Percentiles rank a stretch among this genome's conserved stretches.
phyloP scores from a whole-genome alignment of 2,329 filamentous ascomycete species.

The Pseudocercospora vitis region DNA sequence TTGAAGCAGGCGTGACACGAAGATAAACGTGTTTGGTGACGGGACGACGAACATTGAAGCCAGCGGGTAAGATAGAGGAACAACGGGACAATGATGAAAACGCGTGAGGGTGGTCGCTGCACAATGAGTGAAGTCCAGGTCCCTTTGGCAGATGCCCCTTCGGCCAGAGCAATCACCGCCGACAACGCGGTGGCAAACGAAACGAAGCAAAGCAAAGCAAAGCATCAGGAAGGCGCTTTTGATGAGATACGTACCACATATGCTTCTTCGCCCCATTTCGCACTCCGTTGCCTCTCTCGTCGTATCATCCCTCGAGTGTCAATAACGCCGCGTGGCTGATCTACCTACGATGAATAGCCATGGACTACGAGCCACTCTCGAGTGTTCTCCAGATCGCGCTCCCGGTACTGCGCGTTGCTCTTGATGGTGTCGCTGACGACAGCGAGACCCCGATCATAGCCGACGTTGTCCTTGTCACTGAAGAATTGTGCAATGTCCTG shows the following conservation, averaged over 20 bases:
- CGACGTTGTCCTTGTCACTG: conserved; percentile 76
- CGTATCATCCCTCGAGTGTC: no score
- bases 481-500: conserved; percentile 85
- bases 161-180: conserved; percentile 2
- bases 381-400: conserved; percentile 70
- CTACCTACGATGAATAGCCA: conserved; percentile 50
- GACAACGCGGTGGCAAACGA: background rate
- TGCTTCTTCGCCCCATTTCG: background rate
- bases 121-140: background rate
- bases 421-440: conserved; percentile 84
- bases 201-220: background rate
- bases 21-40: background rate
- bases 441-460: conserved; percentile 81
- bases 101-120: conserved; percentile 1
- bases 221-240: background rate
- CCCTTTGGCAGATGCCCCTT: background rate
- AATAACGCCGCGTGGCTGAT: background rate
- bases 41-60: background rate
- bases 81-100: conserved; percentile 4
- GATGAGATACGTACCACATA: background rate
- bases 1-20: conserved; percentile 2
- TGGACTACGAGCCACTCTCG: conserved; percentile 74
- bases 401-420: conserved; percentile 77
- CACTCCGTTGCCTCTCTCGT: no score
- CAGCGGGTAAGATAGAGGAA: background rate